Evolutionary conservation across 2,329 filamentous ascomycete species (phyloP).

Genomic region (Tetracladium maxilliforme): DNA sequence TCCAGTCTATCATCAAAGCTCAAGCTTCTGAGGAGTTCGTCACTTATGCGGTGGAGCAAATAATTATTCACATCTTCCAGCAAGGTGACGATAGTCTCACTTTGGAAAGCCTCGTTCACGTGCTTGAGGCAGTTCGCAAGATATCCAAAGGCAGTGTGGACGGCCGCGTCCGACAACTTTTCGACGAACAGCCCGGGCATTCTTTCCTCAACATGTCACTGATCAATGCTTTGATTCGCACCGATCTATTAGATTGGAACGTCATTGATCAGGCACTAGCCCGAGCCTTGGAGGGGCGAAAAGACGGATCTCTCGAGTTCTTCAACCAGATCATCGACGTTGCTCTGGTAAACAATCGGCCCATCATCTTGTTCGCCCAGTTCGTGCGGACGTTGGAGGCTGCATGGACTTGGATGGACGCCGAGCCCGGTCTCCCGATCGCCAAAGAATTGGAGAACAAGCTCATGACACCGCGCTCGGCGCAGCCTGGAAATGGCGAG

Average conservation of each 20-base stretch:
- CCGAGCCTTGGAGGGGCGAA: conserved; percentile 55
- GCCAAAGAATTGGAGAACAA: conserved; percentile 60
- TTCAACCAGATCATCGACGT: conserved; percentile 69
- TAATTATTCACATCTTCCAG: conserved; percentile 12
- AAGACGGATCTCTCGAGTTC: conserved; percentile 61
- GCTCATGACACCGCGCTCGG: conserved; percentile 38
- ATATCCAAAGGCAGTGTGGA: conserved; percentile 36
- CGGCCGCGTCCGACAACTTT: conserved; percentile 37
- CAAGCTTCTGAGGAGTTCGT: conserved; percentile 46
- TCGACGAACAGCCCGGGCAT: conserved; percentile 39
- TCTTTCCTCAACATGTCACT: conserved; percentile 42
- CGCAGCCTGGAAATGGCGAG: conserved; percentile 34
- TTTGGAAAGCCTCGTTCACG: conserved; percentile 46
- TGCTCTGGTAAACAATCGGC: conserved; percentile 62
- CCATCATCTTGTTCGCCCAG: conserved; percentile 68
- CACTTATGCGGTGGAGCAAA: conserved; percentile 43
- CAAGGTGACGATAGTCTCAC: conserved; percentile 38
- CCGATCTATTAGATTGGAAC: conserved; percentile 42
- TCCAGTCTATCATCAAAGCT: conserved; percentile 47
- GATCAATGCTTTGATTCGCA: conserved; percentile 39
- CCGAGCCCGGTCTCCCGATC: conserved; percentile 50
- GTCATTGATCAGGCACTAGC: conserved; percentile 59
- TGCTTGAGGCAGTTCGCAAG: conserved; percentile 44
- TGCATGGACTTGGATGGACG: conserved; percentile 66
- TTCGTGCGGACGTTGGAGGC: conserved; percentile 72